Percentiles rank a stretch among this genome's conserved stretches.
These are phyloP conservation scores for Suhomyces yuchorum DNA, from an alignment of 1,139 yeast species.

Conservation along the genomic window DNA sequence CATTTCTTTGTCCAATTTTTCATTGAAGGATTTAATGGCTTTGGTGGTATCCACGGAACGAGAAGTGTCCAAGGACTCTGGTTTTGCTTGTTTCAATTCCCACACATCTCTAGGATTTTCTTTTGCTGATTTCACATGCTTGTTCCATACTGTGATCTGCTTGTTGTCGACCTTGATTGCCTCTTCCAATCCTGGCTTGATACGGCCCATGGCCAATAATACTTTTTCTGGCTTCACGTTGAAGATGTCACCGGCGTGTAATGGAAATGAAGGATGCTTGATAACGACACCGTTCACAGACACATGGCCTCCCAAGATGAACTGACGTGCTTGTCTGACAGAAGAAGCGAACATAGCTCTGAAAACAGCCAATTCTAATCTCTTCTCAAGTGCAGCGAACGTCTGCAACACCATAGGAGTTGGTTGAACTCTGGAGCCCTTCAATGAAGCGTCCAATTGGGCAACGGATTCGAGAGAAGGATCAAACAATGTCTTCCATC, in stretches of 20 bases:
- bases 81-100: conserved; percentile 53
- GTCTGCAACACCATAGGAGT: conserved; percentile 90
- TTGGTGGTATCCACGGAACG: conserved; percentile 6
- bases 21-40: conserved; percentile 29
- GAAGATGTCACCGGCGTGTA: conserved; percentile 85
- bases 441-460: conserved; percentile 74
- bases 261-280: conserved; percentile 76
- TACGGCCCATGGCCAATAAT: conserved; percentile 78
- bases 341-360: conserved; percentile 94
- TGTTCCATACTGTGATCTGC: conserved; percentile 77
- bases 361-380: conserved; percentile 87
- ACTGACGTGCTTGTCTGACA: conserved; percentile 91
- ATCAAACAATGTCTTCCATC: conserved; percentile 73
- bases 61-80: conserved; percentile 38
- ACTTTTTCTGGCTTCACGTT: conserved; percentile 86
- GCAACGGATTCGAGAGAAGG: conserved; percentile 84
- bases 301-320: conserved; percentile 80
- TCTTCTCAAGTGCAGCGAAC: conserved; percentile 81
- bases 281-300: conserved; percentile 80
- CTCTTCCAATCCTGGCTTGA: conserved; percentile 72
- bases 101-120: conserved; percentile 61
- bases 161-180: conserved; percentile 68
- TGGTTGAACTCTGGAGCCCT: conserved; percentile 53
- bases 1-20: conserved; percentile 34
- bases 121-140: conserved; percentile 60